Conservation (phyloP, 345 rosid genomes). For the Capsella bursapastoris region DNA sequence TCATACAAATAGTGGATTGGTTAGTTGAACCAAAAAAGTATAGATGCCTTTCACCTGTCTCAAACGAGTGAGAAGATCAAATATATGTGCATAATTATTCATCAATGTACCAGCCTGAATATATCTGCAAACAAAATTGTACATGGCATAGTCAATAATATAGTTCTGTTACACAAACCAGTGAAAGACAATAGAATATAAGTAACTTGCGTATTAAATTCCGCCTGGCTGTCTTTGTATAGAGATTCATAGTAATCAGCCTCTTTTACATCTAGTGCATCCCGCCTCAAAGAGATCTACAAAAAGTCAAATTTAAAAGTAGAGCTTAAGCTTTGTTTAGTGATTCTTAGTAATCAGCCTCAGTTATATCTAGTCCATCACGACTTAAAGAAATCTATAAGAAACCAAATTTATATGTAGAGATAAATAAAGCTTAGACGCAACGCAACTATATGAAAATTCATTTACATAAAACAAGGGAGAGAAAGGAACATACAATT, state of each 20-base stretch:
- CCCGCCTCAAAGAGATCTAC: slow-evolving; percentile 85
- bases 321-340: slow-evolving; percentile 52
- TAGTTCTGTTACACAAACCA: slow-evolving; percentile 8
- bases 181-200: slow-evolving; percentile 5
- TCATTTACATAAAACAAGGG: slow-evolving; percentile 24
- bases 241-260: slow-evolving; percentile 83
- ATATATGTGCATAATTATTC: slow-evolving; percentile 96
- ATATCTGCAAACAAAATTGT: slow-evolving; percentile 60
- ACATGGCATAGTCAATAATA: slow-evolving; percentile 17
- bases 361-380: slow-evolving; percentile 68
- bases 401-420: slow-evolving; percentile 6
- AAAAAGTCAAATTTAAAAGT: slow-evolving; percentile 14
- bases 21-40: slow-evolving; percentile 24
- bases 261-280: slow-evolving; percentile 79
- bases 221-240: slow-evolving; percentile 84
- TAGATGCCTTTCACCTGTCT: slow-evolving; percentile 70
- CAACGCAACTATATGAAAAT: slow-evolving; percentile 22
- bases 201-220: slow-evolving; percentile 77
- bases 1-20: slow-evolving; percentile 7
- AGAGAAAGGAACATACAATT: slow-evolving; percentile 57
- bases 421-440: slow-evolving; percentile 13
- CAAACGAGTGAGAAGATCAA: slow-evolving; percentile 94
- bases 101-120: slow-evolving; percentile 79
- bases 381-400: slow-evolving; percentile 73
- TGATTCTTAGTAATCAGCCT: slow-evolving; percentile 78